Evolutionary conservation across 1,284 basidiomycete genomes (phyloP), one percentile per base, ranked within the genome.

Genomic region (Porogramme epimiltina): DNA sequence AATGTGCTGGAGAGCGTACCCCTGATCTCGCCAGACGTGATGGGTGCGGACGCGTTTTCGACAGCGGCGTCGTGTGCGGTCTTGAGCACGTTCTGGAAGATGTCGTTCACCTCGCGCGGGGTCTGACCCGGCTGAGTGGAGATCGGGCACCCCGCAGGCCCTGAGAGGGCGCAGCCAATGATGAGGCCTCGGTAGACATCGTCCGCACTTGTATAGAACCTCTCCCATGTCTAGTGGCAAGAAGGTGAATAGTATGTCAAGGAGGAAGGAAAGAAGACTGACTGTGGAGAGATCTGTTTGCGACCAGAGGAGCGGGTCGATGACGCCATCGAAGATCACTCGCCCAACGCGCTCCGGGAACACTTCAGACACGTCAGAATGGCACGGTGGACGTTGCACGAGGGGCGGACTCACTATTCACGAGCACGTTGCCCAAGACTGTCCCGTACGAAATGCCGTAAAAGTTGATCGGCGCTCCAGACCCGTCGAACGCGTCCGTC

Each of bases 331-430:
- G 3, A 59, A 10, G 18, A 56, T 42, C 15, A 61, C 42, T 5
- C 42, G 44, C 15, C 56, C 59, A 24, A 59, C 45, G 19, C 59
- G 55, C 26, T 59, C 52, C 1, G 58, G 58, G 20, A 54, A 57
- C 52, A 54, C 52, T 57, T n/a, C 11, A 18, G 11, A 5, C 18
- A 24, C 10, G 20, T 9, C 26, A 16, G 26, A 16, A 20, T 3
- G 1, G 8, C 3, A 10, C 3, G 16, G 18, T 36, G 6, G 23
- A 4, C 6, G 22, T 22, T 18, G n/a, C 9, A 37, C 6, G 3
- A 3, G 4, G 23, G 8, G 9, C 3, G n/a, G 3, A 37, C 60
- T 50, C 37, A 58, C 60, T 60, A 18, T 60, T 55, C 11, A 62
- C 39, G 6, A 62, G 38, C 48, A 55, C 56, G 5, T 49, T 34